Evolutionary conservation across 768 basidiomycete species (phyloP).

Genomic region (Chalciporus chontae): DNA sequence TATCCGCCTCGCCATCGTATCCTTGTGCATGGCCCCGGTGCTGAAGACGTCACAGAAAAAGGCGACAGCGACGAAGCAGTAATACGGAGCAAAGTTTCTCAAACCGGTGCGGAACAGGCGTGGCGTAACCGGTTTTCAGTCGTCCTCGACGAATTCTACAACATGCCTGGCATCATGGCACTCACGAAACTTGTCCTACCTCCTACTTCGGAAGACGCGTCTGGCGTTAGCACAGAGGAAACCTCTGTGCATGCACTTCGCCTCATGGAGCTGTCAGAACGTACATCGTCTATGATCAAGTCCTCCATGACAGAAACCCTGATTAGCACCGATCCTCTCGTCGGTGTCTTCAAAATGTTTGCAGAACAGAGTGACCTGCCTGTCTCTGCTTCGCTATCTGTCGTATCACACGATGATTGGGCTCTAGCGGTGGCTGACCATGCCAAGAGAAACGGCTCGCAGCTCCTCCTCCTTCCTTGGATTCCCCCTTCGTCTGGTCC

Average conservation of each 20-base stretch:
- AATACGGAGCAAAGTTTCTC: background rate
- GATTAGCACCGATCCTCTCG: slow-evolving; percentile 65
- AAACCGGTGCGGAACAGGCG: slow-evolving; percentile 2
- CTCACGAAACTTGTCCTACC: slow-evolving; percentile 76
- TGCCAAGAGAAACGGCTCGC: slow-evolving; percentile 50
- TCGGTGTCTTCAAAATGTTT: slow-evolving; percentile 76
- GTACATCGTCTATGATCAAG: slow-evolving; percentile 83
- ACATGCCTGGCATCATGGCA: slow-evolving; percentile 87
- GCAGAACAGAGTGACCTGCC: slow-evolving; percentile 64
- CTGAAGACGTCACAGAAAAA: background rate
- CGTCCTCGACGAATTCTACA: slow-evolving; percentile 88
- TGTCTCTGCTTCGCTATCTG: slow-evolving; percentile 65
- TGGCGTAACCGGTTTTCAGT: slow-evolving; percentile 59
- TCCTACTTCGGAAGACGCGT: slow-evolving; percentile 11
- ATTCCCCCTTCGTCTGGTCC: slow-evolving; percentile 40
- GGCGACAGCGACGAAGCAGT: background rate
- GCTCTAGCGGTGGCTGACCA: slow-evolving; percentile 61
- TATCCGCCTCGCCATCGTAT: slow-evolving; percentile 64
- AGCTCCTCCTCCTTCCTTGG: slow-evolving; percentile 89
- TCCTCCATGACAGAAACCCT: slow-evolving; percentile 73
- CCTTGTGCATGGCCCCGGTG: slow-evolving; percentile 34
- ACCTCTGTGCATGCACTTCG: slow-evolving; percentile 68
- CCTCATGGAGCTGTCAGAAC: slow-evolving; percentile 83
- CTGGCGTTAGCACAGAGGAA: background rate
- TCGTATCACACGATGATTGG: slow-evolving; percentile 77